Evolutionary conservation across 1,284 basidiomycete genomes (phyloP), one percentile per base, ranked within the genome.

Genomic region (Trametes sp.): DNA sequence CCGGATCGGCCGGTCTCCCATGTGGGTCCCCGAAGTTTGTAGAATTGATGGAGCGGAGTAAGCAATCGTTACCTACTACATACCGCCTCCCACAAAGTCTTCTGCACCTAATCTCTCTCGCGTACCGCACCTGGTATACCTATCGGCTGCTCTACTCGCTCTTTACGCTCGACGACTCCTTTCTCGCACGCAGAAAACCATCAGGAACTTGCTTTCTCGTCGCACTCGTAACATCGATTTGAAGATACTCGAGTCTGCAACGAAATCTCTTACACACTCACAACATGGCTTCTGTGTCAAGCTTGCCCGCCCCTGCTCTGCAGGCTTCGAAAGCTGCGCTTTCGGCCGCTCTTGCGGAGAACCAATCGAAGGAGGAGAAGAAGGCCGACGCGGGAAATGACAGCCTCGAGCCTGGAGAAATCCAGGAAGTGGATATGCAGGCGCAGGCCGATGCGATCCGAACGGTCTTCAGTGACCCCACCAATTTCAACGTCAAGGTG

Each of bases 401-500:
- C 26, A 62, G 71, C 48, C 62, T 72, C 41, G 91, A 93, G 74
- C 84, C 85, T 11, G 91, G 89, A 63, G 90, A 93, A 78, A 86
- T 91, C 57, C 89, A 92, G 75, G 91, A 93, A 74, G 82, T 91
- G 45, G 88, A 91, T 72, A 92, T 92, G 89, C 82, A 89, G 70
- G 84, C 85, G 35, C 90, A 92, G 75, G 91, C 90, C n/a, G 90
- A 94, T 61, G 84, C 82, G 55, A 91, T 94, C 72, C 86, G 90
- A 70, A 96, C 95, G n/a, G 90, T 96, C 41, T 96, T 96, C 79
- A 94, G 86, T 74, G 92, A 95, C 78, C 89, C 93, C 23, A 88
- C 83, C 70, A 92, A 91, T 70, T 97, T 96, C 81, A 96, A 96
- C 73, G 93, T 95, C 80, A 96, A 96, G 83, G 93, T 93, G 67